These are phyloP conservation scores for Closterium sp. DNA, from an alignment of 139 green algal species.

Conservation along the genomic window DNA sequence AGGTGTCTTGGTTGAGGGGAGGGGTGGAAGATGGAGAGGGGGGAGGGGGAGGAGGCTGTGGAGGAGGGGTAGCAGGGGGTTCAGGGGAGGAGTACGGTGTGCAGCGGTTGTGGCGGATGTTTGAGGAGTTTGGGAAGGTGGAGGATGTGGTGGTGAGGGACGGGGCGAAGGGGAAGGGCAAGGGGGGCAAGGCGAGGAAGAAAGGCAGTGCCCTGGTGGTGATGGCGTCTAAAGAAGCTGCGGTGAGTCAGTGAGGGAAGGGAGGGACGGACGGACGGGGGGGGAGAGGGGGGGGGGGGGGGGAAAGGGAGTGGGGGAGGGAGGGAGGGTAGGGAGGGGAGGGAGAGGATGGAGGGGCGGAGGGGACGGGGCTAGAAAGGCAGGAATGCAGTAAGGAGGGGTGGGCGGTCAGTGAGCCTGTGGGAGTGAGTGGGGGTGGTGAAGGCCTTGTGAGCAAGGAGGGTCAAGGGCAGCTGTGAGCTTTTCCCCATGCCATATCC, in stretches of 20 bases:
- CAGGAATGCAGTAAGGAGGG: no score
- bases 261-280: background rate
- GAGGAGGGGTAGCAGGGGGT: slow-evolving; percentile 54
- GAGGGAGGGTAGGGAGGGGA: background rate
- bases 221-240: slow-evolving; percentile 54
- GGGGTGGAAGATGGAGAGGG: background rate
- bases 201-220: slow-evolving; percentile 60
- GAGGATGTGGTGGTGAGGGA: slow-evolving; percentile 65
- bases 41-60: slow-evolving; percentile 58
- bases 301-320: background rate
- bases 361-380: no score
- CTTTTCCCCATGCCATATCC: background rate
- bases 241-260: slow-evolving; percentile 8
- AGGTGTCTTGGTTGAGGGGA: slow-evolving; percentile 59
- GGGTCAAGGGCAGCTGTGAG: no score
- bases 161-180: slow-evolving; percentile 41
- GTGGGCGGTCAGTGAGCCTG: background rate
- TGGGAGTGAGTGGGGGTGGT: background rate
- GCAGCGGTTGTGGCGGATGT: slow-evolving; percentile 50
- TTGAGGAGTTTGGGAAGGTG: slow-evolving; percentile 60
- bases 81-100: slow-evolving; percentile 33
- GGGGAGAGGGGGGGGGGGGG: no score
- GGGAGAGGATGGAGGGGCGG: no score
- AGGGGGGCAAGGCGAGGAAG: background rate
- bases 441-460: background rate